Conservation (phyloP, 73 alveolate species). For the Paramecium caudatum region DNA sequence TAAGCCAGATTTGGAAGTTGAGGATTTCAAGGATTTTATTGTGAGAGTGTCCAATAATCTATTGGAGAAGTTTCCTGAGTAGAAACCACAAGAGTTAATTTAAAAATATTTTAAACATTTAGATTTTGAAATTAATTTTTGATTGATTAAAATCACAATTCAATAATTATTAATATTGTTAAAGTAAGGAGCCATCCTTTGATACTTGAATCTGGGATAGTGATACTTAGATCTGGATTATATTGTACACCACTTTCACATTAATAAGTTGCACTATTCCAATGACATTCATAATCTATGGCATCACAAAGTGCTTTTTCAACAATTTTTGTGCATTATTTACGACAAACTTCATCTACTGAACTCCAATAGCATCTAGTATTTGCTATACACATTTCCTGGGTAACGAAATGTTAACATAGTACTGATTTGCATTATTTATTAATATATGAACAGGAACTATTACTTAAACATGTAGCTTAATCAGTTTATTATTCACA, state of each 20-base stretch:
- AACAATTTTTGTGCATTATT: background rate
- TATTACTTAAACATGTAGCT: background rate
- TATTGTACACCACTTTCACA: background rate
- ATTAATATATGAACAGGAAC: background rate
- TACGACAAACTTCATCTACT: background rate
- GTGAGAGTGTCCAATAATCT: background rate
- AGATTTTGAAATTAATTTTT: background rate
- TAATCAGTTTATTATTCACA: conserved; percentile 25
- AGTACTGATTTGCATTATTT: conserved; percentile 2
- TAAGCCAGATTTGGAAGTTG: background rate
- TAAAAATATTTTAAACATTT: background rate
- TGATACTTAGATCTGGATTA: conserved; percentile 27
- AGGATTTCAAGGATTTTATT: conserved; percentile 2
- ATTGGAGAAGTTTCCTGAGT: background rate
- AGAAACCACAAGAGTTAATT: background rate
- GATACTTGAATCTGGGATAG: background rate
- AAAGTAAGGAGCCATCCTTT: too few relatives aligned
- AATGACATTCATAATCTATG: conserved; percentile 6
- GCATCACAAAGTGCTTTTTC: background rate
- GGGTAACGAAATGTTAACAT: background rate
- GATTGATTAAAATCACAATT: too few relatives aligned
- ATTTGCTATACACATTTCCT: background rate
- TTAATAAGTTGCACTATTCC: background rate
- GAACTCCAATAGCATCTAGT: conserved; percentile 44
- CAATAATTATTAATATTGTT: too few relatives aligned